Evolutionary conservation across 441 rosid species (phyloP).

Genomic region (Eruca vesicaria): DNA sequence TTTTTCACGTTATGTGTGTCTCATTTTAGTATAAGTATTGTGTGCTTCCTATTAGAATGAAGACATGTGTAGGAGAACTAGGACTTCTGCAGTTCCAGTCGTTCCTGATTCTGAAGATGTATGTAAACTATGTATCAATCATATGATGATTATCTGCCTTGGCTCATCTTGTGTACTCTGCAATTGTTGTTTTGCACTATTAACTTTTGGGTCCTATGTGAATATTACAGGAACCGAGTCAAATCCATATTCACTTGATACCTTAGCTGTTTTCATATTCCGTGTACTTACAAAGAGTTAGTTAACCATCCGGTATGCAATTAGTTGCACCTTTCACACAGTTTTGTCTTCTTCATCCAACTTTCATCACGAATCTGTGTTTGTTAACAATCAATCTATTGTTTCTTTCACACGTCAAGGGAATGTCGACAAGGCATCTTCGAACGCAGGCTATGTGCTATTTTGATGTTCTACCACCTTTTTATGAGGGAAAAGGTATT

Average conservation of each 20-base stretch:
- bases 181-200: background rate
- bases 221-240: conserved; percentile 60
- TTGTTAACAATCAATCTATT: too few relatives aligned
- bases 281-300: conserved; percentile 88
- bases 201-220: background rate
- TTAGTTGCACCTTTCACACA: conserved; percentile 16
- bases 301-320: conserved; percentile 79
- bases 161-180: conserved; percentile 8
- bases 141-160: conserved; percentile 3
- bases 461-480: conserved; percentile 95
- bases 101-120: conserved; percentile 93
- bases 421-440: conserved; percentile 84
- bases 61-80: conserved; percentile 75
- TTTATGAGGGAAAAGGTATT: conserved; percentile 97
- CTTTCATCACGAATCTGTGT: too few relatives aligned
- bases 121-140: conserved; percentile 42
- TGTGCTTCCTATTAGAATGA: conserved; percentile 57
- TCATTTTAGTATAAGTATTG: background rate
- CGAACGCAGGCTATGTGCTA: conserved; percentile 92
- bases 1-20: background rate
- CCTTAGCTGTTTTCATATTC: conserved; percentile 80
- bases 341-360: background rate
- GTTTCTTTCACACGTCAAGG: conserved; percentile 46
- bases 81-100: conserved; percentile 84
- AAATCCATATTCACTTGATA: conserved; percentile 93